Conservation (phyloP, 23 red algal species). For the Gracilariopsis chorda region DNA sequence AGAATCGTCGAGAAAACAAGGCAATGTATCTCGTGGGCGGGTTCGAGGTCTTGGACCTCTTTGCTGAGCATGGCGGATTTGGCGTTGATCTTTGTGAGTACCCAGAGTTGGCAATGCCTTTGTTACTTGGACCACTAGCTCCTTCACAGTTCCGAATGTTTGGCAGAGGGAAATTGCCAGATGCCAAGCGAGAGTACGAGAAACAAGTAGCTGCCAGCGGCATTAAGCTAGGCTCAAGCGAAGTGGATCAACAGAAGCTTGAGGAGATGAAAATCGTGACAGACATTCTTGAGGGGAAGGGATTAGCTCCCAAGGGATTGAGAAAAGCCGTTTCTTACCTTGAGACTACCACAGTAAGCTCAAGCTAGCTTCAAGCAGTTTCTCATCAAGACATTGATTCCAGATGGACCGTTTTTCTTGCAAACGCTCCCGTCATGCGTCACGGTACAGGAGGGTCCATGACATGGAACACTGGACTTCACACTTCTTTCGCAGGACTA, state of each 20-base stretch:
- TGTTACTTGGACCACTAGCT: slow-evolving; percentile 16
- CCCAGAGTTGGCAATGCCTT: not conserved
- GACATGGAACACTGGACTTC: no score
- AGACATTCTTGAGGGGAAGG: not conserved
- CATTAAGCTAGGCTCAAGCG: not conserved
- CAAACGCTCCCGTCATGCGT: no score
- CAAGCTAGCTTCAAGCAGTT: no score
- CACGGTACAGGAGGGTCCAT: no score
- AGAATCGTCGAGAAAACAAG: not conserved
- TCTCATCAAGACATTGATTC: no score
- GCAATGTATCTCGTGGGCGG: not conserved
- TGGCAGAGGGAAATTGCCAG: not conserved
- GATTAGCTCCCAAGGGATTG: no score
- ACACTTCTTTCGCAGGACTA: no score
- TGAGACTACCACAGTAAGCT: no score
- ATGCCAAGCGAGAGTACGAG: not conserved
- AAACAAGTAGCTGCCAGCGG: not conserved
- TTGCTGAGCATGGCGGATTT: not conserved
- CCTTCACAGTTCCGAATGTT: slow-evolving; percentile 44
- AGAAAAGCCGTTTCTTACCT: no score
- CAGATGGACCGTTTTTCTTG: no score
- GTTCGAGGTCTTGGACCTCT: slow-evolving; percentile 21
- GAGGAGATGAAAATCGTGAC: not conserved
- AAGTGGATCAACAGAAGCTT: not conserved
- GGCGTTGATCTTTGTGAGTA: slow-evolving; percentile 3